Evolutionary conservation across 139 green algal genomes (phyloP).

Genomic region (Parachlorella kessleri): DNA sequence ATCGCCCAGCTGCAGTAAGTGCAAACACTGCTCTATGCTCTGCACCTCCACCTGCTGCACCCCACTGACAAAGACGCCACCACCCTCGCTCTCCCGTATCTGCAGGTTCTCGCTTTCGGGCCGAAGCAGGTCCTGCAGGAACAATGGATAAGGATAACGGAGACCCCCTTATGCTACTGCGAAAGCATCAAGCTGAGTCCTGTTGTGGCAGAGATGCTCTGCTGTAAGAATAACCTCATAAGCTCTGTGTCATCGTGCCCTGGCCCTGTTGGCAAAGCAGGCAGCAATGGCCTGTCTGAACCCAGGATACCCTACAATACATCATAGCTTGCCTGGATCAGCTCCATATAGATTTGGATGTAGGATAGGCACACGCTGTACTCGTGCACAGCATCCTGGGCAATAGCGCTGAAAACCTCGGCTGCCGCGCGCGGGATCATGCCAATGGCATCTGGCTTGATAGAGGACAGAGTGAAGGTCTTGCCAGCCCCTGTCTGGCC

Average conservation of each 20-base stretch:
- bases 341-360: conserved; percentile 91
- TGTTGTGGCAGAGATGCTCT: too few species aligned
- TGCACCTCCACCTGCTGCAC: conserved; percentile 66
- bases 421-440: conserved; percentile 79
- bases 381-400: conserved; percentile 52
- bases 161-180: too few species aligned
- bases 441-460: conserved; percentile 65
- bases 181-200: too few species aligned
- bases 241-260: too few species aligned
- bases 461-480: conserved; percentile 80
- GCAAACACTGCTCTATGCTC: conserved; percentile 78
- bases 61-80: conserved; percentile 78
- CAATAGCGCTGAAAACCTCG: conserved; percentile 67
- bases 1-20: conserved; percentile 79
- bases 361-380: conserved; percentile 82
- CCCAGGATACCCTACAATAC: too few species aligned
- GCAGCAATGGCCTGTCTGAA: too few species aligned
- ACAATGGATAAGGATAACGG: too few species aligned
- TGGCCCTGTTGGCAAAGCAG: too few species aligned
- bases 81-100: conserved; percentile 73
- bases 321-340: conserved; percentile 64
- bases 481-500: conserved; percentile 82
- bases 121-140: conserved; percentile 73
- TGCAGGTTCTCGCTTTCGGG: conserved; percentile 76
- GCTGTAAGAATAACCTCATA: too few species aligned